These are phyloP conservation scores for Ustilago bromivora DNA, from an alignment of 1,284 basidiomycete species.

Conservation along the genomic window DNA sequence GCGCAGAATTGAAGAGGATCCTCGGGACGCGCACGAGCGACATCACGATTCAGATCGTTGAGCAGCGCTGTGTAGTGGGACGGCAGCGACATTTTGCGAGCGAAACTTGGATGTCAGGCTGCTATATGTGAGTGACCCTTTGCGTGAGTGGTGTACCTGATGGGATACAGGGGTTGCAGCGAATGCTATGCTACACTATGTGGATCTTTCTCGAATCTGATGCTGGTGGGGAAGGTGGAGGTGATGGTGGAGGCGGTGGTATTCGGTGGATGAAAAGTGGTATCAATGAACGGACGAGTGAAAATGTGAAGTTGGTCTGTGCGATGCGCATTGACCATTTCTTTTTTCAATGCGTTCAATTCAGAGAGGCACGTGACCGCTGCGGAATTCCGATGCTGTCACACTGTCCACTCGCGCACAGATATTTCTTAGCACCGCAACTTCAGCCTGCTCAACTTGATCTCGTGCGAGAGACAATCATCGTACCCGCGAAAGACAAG, in stretches of 20 bases:
- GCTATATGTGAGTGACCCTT: neutral
- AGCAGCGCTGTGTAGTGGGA: slow-evolving; percentile 73
- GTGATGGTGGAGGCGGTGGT: neutral
- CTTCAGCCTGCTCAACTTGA: too few relatives aligned
- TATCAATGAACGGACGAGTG: neutral
- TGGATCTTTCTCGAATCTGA: neutral
- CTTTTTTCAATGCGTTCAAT: too few relatives aligned
- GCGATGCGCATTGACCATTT: neutral
- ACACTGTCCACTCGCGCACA: too few relatives aligned
- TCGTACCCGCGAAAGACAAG: too few relatives aligned
- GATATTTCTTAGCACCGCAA: too few relatives aligned
- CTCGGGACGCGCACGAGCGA: slow-evolving; percentile 83
- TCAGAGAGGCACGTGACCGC: too few relatives aligned
- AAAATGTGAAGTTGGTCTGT: slow-evolving; percentile 4
- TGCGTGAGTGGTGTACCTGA: too few relatives aligned
- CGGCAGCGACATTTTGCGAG: slow-evolving; percentile 49
- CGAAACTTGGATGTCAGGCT: neutral
- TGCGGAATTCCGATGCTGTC: too few relatives aligned
- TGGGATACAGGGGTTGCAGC: too few relatives aligned
- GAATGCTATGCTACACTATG: too few relatives aligned
- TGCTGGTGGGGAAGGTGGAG: slow-evolving; percentile 1
- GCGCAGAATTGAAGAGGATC: slow-evolving; percentile 94
- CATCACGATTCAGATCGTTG: slow-evolving; percentile 87
- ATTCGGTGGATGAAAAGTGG: neutral
- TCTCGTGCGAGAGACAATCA: too few relatives aligned